Percentiles rank a stretch among this genome's conserved stretches.
Conservation (phyloP, 2,329 filamentous ascomycete genomes). For the Coniella lustricola region DNA sequence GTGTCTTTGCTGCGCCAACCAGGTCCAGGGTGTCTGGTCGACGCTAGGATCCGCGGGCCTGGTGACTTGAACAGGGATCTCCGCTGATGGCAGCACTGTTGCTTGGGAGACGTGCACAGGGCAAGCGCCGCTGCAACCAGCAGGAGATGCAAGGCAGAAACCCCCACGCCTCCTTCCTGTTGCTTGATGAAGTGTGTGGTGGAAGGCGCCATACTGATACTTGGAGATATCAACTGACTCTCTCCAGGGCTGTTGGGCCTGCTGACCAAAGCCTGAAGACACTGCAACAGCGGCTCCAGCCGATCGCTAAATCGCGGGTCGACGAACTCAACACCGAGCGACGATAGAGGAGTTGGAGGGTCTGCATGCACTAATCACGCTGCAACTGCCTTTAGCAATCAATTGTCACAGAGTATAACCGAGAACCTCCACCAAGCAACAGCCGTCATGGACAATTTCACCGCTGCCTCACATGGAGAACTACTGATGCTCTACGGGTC, state of each 20-base stretch:
- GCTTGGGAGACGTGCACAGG: neutral
- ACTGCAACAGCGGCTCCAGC: too few species aligned
- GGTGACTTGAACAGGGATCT: neutral
- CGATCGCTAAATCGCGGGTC: neutral
- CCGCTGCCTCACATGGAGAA: neutral
- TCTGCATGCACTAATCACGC: too few species aligned
- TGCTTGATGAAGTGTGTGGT: neutral
- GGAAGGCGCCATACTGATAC: neutral
- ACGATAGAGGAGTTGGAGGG: neutral
- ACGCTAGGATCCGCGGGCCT: neutral
- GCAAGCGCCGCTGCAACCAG: neutral
- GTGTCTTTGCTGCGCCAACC: too few species aligned
- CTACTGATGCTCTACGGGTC: neutral
- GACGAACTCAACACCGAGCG: neutral
- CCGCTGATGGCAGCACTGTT: constrained; percentile 1
- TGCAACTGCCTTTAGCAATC: too few species aligned
- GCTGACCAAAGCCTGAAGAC: too few species aligned
- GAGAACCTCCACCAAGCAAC: neutral
- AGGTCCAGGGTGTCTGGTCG: neutral
- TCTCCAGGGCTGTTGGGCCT: neutral
- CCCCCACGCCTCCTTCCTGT: constrained; percentile 4
- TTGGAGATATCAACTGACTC: neutral
- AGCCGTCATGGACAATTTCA: neutral
- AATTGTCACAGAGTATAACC: too few species aligned
- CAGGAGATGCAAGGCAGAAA: constrained; percentile 4